phyloP scores from a whole-genome alignment of 371 early-diverging fungal genomes.

The Mucor indicus region DNA sequence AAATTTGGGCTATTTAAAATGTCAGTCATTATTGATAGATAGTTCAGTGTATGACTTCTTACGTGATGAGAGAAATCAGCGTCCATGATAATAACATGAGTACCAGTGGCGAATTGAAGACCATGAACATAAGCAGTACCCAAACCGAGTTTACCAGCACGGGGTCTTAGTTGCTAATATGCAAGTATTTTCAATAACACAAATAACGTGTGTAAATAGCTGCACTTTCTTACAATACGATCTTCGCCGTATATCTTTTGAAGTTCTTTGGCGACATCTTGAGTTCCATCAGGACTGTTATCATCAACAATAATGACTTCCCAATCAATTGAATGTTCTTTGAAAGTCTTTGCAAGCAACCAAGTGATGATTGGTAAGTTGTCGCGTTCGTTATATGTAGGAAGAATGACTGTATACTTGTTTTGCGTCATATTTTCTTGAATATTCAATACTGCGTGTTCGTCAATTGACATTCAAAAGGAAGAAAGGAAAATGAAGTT shows the following conservation, averaged over 20 bases:
- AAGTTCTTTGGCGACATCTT: slow-evolving; percentile 89
- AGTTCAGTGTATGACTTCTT: slow-evolving; percentile 7
- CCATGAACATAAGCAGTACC: slow-evolving; percentile 97
- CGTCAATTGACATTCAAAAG: slow-evolving; percentile 16
- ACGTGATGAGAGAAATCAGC: slow-evolving; percentile 99
- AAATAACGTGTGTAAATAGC: no score
- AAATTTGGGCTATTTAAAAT: slow-evolving; percentile 81
- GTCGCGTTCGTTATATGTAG: slow-evolving; percentile 99
- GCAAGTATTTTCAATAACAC: background rate
- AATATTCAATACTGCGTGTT: slow-evolving; percentile 39
- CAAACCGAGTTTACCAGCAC: slow-evolving; percentile 96
- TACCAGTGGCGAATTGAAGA: slow-evolving; percentile 90
- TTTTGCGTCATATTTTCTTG: slow-evolving; percentile 41
- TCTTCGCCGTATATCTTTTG: slow-evolving; percentile 85
- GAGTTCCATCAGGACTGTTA: slow-evolving; percentile 97
- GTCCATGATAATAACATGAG: slow-evolving; percentile 98
- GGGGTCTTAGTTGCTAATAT: slow-evolving; percentile 74
- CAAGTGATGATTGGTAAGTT: slow-evolving; percentile 95
- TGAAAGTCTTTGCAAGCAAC: slow-evolving; percentile 86
- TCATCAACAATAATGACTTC: slow-evolving; percentile 99
- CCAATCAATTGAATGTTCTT: slow-evolving; percentile 80
- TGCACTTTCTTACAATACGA: slow-evolving; percentile 65
- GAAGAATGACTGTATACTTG: slow-evolving; percentile 91
- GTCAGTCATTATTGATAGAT: background rate
- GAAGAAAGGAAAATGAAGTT: background rate